A percentile compares a stretch with the other conserved stretches of the same genome.
phyloP scores from a whole-genome alignment of 2,329 filamentous ascomycete species.

The Penicillium verrucosum region DNA sequence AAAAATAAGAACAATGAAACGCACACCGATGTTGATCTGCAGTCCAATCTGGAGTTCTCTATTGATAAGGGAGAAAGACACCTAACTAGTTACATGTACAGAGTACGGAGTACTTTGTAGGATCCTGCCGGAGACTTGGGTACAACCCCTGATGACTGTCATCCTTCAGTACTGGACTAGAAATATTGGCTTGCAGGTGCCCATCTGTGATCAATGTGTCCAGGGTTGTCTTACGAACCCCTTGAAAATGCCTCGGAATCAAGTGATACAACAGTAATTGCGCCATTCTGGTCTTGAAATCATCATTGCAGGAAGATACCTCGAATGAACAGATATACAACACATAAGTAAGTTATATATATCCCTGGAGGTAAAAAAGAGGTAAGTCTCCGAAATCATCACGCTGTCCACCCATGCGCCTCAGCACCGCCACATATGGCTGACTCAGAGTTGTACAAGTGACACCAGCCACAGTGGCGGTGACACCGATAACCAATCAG shows the following conservation, averaged over 20 bases:
- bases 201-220: slow-evolving; percentile 3
- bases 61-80: slow-evolving; percentile 1
- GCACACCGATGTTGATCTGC: slow-evolving; percentile 5
- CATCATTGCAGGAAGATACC: background rate
- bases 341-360: background rate
- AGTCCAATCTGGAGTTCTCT: background rate
- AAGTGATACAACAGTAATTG: slow-evolving; percentile 3
- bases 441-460: background rate
- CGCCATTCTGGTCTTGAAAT: background rate
- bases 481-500: slow-evolving; percentile 27
- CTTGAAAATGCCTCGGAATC: background rate
- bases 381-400: background rate
- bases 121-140: background rate
- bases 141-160: background rate
- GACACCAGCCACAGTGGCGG: slow-evolving; percentile 34
- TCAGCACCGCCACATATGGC: slow-evolving; percentile 1
- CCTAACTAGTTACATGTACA: background rate
- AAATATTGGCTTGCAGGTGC: slow-evolving; percentile 4
- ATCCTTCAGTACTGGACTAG: background rate
- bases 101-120: background rate
- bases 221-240: background rate
- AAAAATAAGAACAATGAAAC: background rate
- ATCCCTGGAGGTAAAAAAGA: background rate
- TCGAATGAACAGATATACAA: background rate
- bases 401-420: background rate